Percentiles rank a stretch among this genome's conserved stretches.
Evolutionary conservation across 257 asterid species (phyloP).

Genomic region (Cordia subcordata): DNA sequence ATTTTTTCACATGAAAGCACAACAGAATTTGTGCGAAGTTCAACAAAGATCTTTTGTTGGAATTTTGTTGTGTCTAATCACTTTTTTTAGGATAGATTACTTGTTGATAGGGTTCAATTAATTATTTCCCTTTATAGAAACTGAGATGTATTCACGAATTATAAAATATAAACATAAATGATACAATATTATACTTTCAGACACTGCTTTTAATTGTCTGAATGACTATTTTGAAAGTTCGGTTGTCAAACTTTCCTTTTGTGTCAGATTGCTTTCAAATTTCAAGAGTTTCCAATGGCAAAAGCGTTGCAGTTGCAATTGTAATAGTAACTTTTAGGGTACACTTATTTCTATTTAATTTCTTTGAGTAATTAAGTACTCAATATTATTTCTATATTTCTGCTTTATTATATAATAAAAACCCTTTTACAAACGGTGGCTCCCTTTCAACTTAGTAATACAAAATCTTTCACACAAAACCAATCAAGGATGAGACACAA

Average conservation of each 20-base stretch:
- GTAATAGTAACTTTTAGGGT: too few species aligned
- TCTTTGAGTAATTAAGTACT: too few species aligned
- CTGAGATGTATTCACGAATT: slow-evolving; percentile 22
- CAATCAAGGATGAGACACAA: too few species aligned
- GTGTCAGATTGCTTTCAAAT: background rate
- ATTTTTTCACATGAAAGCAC: slow-evolving; percentile 18
- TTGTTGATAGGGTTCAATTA: slow-evolving; percentile 15
- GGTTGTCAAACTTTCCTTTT: background rate
- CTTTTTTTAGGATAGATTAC: slow-evolving; percentile 24
- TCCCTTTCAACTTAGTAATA: too few species aligned
- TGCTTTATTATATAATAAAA: too few species aligned
- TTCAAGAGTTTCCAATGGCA: background rate
- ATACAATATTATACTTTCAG: slow-evolving; percentile 19
- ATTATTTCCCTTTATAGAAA: slow-evolving; percentile 31
- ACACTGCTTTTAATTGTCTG: slow-evolving; percentile 17
- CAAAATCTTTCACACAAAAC: too few species aligned
- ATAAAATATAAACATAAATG: slow-evolving; percentile 3
- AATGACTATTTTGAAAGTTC: background rate
- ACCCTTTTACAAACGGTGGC: too few species aligned
- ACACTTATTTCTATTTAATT: too few species aligned
- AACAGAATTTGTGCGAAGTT: slow-evolving; percentile 36
- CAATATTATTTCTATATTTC: too few species aligned
- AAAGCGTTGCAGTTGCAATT: too few species aligned
- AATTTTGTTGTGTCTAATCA: slow-evolving; percentile 20
- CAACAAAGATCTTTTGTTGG: slow-evolving; percentile 23